Percentiles rank a stretch among this genome's conserved stretches.
Conservation (phyloP, 371 early-diverging fungal species). For the Syncephalastrum monosporum region DNA sequence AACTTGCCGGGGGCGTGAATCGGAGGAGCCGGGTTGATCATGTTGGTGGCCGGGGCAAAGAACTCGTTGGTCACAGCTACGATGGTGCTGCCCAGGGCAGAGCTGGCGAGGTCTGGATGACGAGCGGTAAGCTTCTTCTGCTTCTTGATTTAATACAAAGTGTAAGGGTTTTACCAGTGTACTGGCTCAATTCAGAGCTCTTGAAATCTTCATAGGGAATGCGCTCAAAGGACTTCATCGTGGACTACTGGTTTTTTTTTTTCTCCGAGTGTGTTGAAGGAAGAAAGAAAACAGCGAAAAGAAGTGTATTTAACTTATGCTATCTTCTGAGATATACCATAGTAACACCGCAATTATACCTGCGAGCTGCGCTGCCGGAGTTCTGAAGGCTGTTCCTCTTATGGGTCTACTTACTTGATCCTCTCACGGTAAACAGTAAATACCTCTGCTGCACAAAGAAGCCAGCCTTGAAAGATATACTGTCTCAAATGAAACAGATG, state of each 20-base stretch:
- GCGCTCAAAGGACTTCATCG: constrained; percentile 26
- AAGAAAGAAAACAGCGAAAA: constrained; percentile 3
- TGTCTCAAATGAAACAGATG: too few relatives aligned
- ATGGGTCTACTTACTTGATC: too few relatives aligned
- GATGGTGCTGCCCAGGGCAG: constrained; percentile 71
- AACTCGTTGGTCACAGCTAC: constrained; percentile 84
- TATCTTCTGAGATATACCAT: too few relatives aligned
- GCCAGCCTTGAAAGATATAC: too few relatives aligned
- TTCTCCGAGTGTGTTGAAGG: not conserved
- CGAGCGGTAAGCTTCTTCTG: not conserved
- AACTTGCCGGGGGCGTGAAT: constrained; percentile 62
- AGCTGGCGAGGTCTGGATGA: constrained; percentile 70
- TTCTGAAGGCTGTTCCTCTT: too few relatives aligned
- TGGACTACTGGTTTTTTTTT: not conserved
- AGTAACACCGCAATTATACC: too few relatives aligned
- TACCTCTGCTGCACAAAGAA: too few relatives aligned
- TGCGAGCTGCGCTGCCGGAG: too few relatives aligned
- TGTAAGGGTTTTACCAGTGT: constrained; percentile 24
- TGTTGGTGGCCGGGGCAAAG: constrained; percentile 80
- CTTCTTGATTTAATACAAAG: not conserved
- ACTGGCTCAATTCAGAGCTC: constrained; percentile 24
- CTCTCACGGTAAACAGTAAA: too few relatives aligned
- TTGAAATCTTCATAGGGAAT: constrained; percentile 27
- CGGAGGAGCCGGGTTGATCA: constrained; percentile 74
- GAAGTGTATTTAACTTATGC: too few relatives aligned